A percentile compares a stretch with the other conserved stretches of the same genome.
These are phyloP conservation scores for Striga hermonthica DNA, from an alignment of 305 asterid genomes.

Conservation along the genomic window DNA sequence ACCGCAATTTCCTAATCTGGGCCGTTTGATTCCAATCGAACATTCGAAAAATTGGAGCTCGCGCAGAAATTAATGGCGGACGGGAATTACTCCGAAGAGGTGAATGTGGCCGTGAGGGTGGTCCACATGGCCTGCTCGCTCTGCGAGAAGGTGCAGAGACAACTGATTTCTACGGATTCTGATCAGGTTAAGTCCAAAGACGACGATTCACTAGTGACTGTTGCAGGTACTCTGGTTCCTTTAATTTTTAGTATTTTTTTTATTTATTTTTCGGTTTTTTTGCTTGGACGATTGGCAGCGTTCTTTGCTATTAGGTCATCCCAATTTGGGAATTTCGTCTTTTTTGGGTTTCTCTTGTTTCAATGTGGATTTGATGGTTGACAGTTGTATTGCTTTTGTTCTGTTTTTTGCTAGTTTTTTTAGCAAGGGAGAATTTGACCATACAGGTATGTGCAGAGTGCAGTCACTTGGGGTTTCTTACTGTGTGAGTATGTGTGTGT, in stretches of 20 bases:
- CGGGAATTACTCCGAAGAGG: constrained; percentile 47
- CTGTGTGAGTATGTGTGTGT: too few relatives aligned
- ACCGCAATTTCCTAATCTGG: constrained; percentile 26
- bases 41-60: constrained; percentile 6
- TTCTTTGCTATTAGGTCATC: constrained; percentile 22
- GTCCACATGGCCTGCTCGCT: constrained; percentile 72
- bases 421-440: too few relatives aligned
- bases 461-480: too few relatives aligned
- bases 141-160: constrained; percentile 58
- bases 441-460: too few relatives aligned
- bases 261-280: neutral
- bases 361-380: neutral
- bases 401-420: too few relatives aligned
- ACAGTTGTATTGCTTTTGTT: too few relatives aligned
- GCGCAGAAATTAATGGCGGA: constrained; percentile 38
- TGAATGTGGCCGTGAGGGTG: constrained; percentile 67
- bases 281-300: constrained; percentile 3
- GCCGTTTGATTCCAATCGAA: constrained; percentile 25
- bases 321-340: neutral
- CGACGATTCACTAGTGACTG: constrained; percentile 73
- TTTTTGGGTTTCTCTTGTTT: neutral
- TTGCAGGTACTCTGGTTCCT: constrained; percentile 47
- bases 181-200: constrained; percentile 65
- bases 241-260: neutral
- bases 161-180: constrained; percentile 35